Base-by-base conservation (phyloP, 192 early-diverging fungal species). In the Podila epigama region DNA sequence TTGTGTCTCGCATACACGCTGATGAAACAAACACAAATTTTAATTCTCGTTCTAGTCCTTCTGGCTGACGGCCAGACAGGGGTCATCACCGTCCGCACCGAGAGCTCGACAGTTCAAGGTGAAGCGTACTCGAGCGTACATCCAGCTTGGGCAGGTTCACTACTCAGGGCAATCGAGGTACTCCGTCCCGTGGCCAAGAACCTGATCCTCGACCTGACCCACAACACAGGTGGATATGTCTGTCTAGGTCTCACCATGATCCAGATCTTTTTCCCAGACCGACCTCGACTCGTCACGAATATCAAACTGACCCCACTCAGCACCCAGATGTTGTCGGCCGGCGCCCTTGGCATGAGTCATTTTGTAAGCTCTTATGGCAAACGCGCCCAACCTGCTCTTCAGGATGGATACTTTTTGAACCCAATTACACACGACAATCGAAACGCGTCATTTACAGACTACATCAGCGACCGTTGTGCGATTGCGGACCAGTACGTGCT, bases 131-230 rank as follows among this genome's bases (percentile, higher is more conserved):
- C 62, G 13, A 44, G 31, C 15, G 37, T 65, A 2, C 48, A 64
- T 27, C 63, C 70, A 34, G 56, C 35, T 0, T 72, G 70, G 60
- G 51, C 33, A 20, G 56, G 57, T 5, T 44, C 69, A 18, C 18
- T 71, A n/a, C 57, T 71, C 34, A 33, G 59, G 18, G 60, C 61
- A 34, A 71, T 63, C 69, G 41, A 64, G 10, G 48, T 52, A 9
- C 48, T 71, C 4, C 42, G 69, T 9, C 69, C 70, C 12, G 16
- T 15, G 1, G 70, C 70, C 5, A 37, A 65, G 57, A 66, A 65
- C 50, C 25, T 73, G 37, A 73, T 73, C 37, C 57, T 73, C 12
- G 70, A 73, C 35, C n/a, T 73, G 29, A 60, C 42, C 9, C 70
- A 73, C 28, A 65, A 73, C 9, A 60, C 51, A 8, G 63, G 70